Conservation (phyloP, 2,329 filamentous ascomycete species). For the Nemania sp. region DNA sequence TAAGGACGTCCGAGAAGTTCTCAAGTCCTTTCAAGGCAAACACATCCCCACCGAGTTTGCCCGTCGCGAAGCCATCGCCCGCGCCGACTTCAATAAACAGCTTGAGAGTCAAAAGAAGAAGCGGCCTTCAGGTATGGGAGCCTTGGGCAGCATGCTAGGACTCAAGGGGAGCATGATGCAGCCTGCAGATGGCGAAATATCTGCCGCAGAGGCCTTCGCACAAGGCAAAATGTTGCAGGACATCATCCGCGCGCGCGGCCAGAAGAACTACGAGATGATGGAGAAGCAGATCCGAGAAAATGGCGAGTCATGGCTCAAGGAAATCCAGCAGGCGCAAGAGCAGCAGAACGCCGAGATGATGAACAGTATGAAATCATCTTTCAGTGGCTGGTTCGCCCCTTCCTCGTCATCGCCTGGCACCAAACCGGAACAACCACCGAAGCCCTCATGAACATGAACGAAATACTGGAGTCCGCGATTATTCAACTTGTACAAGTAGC, state of each 20-base stretch:
- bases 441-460: constrained; percentile 29
- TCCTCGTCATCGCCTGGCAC: constrained; percentile 21
- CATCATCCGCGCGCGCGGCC: constrained; percentile 87
- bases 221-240: constrained; percentile 98
- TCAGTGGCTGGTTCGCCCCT: constrained; percentile 59
- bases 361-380: constrained; percentile 85
- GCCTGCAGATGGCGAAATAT: constrained; percentile 66
- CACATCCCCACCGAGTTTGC: constrained; percentile 91
- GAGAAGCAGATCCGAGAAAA: constrained; percentile 92
- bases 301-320: constrained; percentile 93
- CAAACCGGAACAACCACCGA: constrained; percentile 15
- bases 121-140: constrained; percentile 64
- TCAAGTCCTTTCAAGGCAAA: constrained; percentile 87
- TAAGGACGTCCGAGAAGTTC: constrained; percentile 79
- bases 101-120: constrained; percentile 68
- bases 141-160: constrained; percentile 73
- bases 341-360: constrained; percentile 88
- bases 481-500: constrained; percentile 16
- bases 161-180: constrained; percentile 71
- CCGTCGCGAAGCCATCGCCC: constrained; percentile 80
- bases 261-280: constrained; percentile 84
- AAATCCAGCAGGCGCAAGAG: constrained; percentile 87
- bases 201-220: constrained; percentile 74
- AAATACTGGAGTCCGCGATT: not conserved
- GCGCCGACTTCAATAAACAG: constrained; percentile 82